These are phyloP conservation scores for Tetracentron sinense DNA, from an alignment of 164 flowering plant genomes.

Conservation along the genomic window DNA sequence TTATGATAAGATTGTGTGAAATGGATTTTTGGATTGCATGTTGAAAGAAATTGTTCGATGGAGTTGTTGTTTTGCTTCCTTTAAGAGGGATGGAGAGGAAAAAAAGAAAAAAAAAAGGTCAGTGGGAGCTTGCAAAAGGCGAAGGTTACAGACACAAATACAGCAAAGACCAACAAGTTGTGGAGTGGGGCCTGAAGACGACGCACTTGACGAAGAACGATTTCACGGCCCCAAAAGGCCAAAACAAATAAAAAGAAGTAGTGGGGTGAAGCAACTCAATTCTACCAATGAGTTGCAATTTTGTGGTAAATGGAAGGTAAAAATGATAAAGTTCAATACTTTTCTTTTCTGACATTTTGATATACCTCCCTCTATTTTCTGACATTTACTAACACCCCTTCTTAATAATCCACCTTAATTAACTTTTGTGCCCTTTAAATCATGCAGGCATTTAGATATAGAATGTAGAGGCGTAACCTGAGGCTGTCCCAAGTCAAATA, in stretches of 20 bases:
- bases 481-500: too few species aligned
- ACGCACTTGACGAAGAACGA: slow-evolving; percentile 13
- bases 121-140: neutral
- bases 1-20: neutral
- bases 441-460: too few species aligned
- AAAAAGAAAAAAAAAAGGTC: neutral
- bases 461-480: too few species aligned
- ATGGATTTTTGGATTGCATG: neutral
- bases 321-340: too few species aligned
- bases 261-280: slow-evolving; percentile 5
- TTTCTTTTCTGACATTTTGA: too few species aligned
- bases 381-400: too few species aligned
- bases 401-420: too few species aligned
- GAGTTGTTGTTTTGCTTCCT: neutral
- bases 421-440: too few species aligned
- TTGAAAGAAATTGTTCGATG: slow-evolving; percentile 10
- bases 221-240: slow-evolving; percentile 2
- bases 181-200: slow-evolving; percentile 21
- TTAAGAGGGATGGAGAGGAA: too few species aligned
- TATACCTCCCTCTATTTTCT: too few species aligned
- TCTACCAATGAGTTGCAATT: slow-evolving; percentile 9
- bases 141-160: neutral
- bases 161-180: slow-evolving; percentile 1
- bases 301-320: slow-evolving; percentile 6
- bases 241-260: neutral